These are phyloP conservation scores for Botryotinia convoluta DNA, from an alignment of 2,329 filamentous ascomycete genomes.

Conservation along the genomic window DNA sequence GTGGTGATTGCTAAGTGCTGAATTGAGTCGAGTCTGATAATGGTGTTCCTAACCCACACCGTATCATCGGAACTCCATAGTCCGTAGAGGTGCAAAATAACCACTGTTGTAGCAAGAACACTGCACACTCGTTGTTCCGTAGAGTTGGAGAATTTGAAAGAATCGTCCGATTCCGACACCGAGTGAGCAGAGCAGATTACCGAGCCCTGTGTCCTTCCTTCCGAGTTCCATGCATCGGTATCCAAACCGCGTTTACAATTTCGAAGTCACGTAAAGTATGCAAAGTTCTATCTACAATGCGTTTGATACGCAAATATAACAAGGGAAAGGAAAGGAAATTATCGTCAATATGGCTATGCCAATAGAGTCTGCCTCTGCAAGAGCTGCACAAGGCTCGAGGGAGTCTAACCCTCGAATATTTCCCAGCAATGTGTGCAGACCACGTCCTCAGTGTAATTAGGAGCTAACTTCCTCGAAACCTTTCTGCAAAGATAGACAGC, in stretches of 20 bases:
- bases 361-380: not conserved
- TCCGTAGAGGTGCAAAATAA: not conserved
- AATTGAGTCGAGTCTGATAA: slow-evolving; percentile 13
- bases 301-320: slow-evolving; percentile 17
- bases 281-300: slow-evolving; percentile 22
- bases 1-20: not conserved
- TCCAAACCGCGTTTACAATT: slow-evolving; percentile 21
- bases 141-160: slow-evolving; percentile 5
- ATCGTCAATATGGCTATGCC: slow-evolving; percentile 2
- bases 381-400: not conserved
- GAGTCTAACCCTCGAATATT: slow-evolving; percentile 13
- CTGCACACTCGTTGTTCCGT: slow-evolving; percentile 14
- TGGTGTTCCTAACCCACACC: not conserved
- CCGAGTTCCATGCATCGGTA: slow-evolving; percentile 14
- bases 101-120: not conserved
- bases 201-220: slow-evolving; percentile 17
- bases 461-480: not conserved
- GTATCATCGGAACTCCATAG: not conserved
- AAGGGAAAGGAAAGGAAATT: not conserved
- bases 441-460: not conserved
- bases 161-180: slow-evolving; percentile 1
- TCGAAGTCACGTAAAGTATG: slow-evolving; percentile 19
- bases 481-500: not conserved
- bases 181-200: slow-evolving; percentile 15
- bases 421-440: not conserved